phyloP scores from a whole-genome alignment of 371 early-diverging fungal genomes.

The Smittium culicis region DNA sequence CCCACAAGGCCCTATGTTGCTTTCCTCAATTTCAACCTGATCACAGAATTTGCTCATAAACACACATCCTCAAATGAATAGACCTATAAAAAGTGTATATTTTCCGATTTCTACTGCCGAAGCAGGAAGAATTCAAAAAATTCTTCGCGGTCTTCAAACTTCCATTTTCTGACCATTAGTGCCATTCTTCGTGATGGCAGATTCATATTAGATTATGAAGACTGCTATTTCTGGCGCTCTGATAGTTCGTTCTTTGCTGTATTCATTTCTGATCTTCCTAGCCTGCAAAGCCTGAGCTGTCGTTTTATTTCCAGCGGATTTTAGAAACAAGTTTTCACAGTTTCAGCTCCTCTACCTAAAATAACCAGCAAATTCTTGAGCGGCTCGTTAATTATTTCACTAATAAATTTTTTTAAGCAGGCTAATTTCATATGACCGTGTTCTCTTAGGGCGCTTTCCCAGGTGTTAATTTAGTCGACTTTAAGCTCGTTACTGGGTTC shows the following conservation, averaged over 20 bases:
- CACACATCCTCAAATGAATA: no score
- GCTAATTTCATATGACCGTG: background rate
- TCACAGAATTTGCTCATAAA: no score
- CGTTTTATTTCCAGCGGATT: background rate
- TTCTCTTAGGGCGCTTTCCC: background rate
- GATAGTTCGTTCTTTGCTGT: background rate
- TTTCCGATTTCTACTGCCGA: no score
- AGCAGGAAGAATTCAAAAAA: no score
- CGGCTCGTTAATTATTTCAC: background rate
- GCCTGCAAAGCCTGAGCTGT: background rate
- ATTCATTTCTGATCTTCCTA: background rate
- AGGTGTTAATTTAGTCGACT: background rate
- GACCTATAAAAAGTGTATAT: no score
- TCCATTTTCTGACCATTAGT: no score
- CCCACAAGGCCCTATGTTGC: no score
- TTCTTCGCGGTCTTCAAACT: no score
- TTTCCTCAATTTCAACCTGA: background rate
- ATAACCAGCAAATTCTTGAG: background rate
- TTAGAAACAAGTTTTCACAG: background rate
- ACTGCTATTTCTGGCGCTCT: background rate
- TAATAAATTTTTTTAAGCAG: background rate
- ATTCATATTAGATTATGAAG: no score
- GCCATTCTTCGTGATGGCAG: no score
- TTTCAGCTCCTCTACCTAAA: background rate
- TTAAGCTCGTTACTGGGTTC: background rate